phyloP scores from a whole-genome alignment of 2,329 filamentous ascomycete species.

The Nigrospora oryzae region DNA sequence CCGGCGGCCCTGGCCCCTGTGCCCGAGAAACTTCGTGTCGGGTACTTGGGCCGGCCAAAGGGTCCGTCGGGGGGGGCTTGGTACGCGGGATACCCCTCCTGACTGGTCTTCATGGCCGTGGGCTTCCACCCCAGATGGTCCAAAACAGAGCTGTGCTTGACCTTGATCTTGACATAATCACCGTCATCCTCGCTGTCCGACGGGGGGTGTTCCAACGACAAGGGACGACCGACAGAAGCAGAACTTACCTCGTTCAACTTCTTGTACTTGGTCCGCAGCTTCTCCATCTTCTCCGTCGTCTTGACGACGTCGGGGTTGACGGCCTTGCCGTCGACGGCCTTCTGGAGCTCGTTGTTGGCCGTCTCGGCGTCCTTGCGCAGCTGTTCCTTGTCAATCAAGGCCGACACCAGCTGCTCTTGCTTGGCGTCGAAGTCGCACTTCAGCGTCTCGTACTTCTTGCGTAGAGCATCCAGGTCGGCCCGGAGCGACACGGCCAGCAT shows the following conservation, averaged over 20 bases:
- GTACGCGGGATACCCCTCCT: slow-evolving; percentile 11
- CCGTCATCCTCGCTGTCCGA: slow-evolving; percentile 5
- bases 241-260: slow-evolving; percentile 51
- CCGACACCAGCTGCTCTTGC: slow-evolving; percentile 51
- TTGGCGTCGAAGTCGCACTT: slow-evolving; percentile 46
- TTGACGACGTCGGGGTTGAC: slow-evolving; percentile 21
- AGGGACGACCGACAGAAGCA: slow-evolving; percentile 5
- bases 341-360: slow-evolving; percentile 30
- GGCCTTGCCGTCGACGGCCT: slow-evolving; percentile 18
- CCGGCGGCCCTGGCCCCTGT: slow-evolving; percentile 1
- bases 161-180: slow-evolving; percentile 9
- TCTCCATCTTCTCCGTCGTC: slow-evolving; percentile 46
- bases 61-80: slow-evolving; percentile 7
- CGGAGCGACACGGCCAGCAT: slow-evolving; percentile 50
- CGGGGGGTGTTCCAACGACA: not conserved
- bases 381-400: slow-evolving; percentile 52
- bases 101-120: not conserved
- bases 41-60: slow-evolving; percentile 6
- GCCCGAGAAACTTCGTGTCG: not conserved
- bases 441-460: slow-evolving; percentile 39
- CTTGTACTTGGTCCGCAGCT: slow-evolving; percentile 45
- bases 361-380: slow-evolving; percentile 46
- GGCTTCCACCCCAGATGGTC: slow-evolving; percentile 1
- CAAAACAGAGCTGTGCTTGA: slow-evolving; percentile 16
- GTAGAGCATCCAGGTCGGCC: slow-evolving; percentile 46